Base-by-base conservation (phyloP, 345 rosid species). In the Eucalyptus sp. region DNA sequence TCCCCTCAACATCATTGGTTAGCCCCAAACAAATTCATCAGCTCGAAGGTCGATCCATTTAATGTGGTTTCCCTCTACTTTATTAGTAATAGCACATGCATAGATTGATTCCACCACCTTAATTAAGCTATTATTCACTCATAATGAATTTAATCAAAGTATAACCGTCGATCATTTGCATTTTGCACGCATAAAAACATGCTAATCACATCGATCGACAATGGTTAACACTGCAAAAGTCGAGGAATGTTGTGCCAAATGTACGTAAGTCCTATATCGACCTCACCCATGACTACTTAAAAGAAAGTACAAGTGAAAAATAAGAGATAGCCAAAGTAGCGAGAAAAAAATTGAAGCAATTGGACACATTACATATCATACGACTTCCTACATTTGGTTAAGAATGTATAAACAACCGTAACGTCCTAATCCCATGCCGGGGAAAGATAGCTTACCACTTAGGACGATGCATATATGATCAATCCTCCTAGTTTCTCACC, bases 221-320 rank as follows among this genome's bases (percentile, higher is more conserved):
- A 71, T 10, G 81, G 13, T 71, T 17, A 68, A 27, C 41, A 8
- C 37, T 64, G 2, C 9, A 64, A 31, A 15, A 31, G 31, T 17
- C 17, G 0, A 1, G 68, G 4, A 62, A 29, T 27, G 16, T 62
- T 62, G 68, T 62, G n/a, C 16, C 68, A 7, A 29, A 62, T 62
- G 33, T 62, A 27, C 3, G 4, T 13, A 13, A 29, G 33, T 27
- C 33, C 56, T 18, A 52, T 1, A 17, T 17, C 0, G 1, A 0
- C 58, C 4, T 52, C 1, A 0, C 58, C 58, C 58, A 18, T 5
- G 0, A 7, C 2, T 18, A 52, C 24, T 52, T 0, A 7, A 52
- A 18, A 52, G 4, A 52, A 52, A 52, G 58, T 0, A 3, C 58
- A 52, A 18, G 58, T 18, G 58, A 52, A 52, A 52, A 52, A 52